Evolutionary conservation across 164 flowering plant species (phyloP).

Genomic region (Euptelea pleiosperma): DNA sequence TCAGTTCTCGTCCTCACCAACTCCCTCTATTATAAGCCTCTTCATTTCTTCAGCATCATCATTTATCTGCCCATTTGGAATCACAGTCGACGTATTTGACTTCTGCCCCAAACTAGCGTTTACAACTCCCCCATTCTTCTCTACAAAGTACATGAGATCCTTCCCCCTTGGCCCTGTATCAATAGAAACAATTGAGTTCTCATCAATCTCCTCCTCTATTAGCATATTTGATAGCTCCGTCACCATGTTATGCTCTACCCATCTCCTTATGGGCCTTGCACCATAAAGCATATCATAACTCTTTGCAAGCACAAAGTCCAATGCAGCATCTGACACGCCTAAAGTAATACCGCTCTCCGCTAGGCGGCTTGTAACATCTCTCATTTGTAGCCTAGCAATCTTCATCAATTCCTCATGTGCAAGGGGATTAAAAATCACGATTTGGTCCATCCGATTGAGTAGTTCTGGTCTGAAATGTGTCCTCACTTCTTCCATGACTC

Average conservation of each 20-base stretch:
- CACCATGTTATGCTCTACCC: conserved; percentile 74
- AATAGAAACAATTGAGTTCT: conserved; percentile 72
- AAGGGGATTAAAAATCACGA: conserved; percentile 70
- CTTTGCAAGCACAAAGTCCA: conserved; percentile 50
- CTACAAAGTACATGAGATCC: conserved; percentile 26
- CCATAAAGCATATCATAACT: conserved; percentile 68
- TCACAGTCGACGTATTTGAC: conserved; percentile 48
- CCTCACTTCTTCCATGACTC: conserved; percentile 58
- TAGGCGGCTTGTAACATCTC: conserved; percentile 58
- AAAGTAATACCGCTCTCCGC: conserved; percentile 70
- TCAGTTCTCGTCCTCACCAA: too few relatives aligned
- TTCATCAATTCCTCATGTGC: conserved; percentile 62
- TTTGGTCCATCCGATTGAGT: conserved; percentile 66
- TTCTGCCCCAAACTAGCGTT: conserved; percentile 53
- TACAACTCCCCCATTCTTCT: conserved; percentile 57
- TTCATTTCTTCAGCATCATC: conserved; percentile 53
- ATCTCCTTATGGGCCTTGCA: conserved; percentile 76
- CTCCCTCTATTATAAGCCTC: conserved; percentile 63
- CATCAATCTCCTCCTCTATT: conserved; percentile 62
- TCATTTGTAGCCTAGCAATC: conserved; percentile 61
- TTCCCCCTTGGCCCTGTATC: conserved; percentile 40
- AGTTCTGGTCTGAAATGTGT: too few relatives aligned
- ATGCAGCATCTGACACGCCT: conserved; percentile 62
- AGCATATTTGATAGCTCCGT: conserved; percentile 77
- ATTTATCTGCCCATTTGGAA: conserved; percentile 34